These are phyloP conservation scores for Danielia oregonensis DNA, from an alignment of 805 yeast species.

Conservation along the genomic window DNA sequence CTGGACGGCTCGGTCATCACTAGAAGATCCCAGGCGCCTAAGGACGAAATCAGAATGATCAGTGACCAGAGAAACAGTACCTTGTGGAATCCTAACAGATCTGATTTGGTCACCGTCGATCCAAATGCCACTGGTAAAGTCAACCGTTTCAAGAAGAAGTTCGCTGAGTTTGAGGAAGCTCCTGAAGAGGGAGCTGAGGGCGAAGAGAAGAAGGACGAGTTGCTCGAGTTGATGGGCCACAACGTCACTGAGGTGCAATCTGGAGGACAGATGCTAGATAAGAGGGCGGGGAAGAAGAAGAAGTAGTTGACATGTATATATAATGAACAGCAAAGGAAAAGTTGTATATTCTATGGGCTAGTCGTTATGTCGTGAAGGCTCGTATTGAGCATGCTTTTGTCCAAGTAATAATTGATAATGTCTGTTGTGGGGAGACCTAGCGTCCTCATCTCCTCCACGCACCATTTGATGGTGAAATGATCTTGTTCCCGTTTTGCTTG, in stretches of 20 bases:
- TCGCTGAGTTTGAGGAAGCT: slow-evolving; percentile 37
- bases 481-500: slow-evolving; percentile 25
- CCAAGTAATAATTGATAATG: slow-evolving; percentile 3
- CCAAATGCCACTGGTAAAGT: slow-evolving; percentile 83
- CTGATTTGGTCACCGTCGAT: slow-evolving; percentile 69
- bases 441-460: slow-evolving; percentile 25
- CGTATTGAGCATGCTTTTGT: neutral
- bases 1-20: slow-evolving; percentile 90
- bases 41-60: slow-evolving; percentile 78
- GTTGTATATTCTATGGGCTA: neutral
- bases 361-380: neutral
- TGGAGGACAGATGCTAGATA: slow-evolving; percentile 51
- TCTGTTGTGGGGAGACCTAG: slow-evolving; percentile 19
- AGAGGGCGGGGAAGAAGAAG: slow-evolving; percentile 39
- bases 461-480: slow-evolving; percentile 23
- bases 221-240: slow-evolving; percentile 58
- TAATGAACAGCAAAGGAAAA: slow-evolving; percentile 1
- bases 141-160: slow-evolving; percentile 68
- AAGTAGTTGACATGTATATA: slow-evolving; percentile 7
- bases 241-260: slow-evolving; percentile 51
- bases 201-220: slow-evolving; percentile 29
- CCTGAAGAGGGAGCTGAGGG: slow-evolving; percentile 13
- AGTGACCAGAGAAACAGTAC: slow-evolving; percentile 85
- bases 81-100: slow-evolving; percentile 84
- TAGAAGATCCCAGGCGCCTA: slow-evolving; percentile 85